phyloP scores from a whole-genome alignment of 73 alveolate genomes.

The Uronychia setigera region DNA sequence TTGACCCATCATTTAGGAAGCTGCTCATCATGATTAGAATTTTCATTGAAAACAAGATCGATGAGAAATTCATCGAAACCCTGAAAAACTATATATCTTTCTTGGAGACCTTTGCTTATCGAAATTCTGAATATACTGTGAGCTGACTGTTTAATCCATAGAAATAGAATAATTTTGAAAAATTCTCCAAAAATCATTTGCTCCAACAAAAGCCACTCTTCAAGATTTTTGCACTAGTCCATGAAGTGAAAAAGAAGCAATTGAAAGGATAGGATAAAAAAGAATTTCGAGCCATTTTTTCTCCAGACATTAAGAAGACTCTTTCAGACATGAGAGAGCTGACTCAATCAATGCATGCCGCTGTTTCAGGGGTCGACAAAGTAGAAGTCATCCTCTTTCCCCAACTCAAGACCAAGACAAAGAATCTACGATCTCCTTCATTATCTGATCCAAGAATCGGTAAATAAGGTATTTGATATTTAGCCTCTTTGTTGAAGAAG shows the following conservation, averaged over 20 bases:
- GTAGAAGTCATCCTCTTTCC: background rate
- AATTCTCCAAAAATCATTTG: no score
- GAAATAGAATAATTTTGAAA: no score
- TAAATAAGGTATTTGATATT: no score
- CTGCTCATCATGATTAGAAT: background rate
- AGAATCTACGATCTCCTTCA: background rate
- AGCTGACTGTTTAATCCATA: no score
- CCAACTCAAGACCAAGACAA: background rate
- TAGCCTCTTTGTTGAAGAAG: background rate
- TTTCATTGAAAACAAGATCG: background rate
- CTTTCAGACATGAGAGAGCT: background rate
- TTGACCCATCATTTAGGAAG: background rate
- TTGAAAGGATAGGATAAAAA: background rate
- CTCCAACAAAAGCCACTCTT: no score
- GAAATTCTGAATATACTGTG: no score
- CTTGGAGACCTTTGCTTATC: background rate
- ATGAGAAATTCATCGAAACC: background rate
- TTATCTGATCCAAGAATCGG: background rate
- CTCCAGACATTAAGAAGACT: background rate
- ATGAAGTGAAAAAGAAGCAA: no score
- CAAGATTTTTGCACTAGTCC: background rate
- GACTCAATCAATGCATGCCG: background rate
- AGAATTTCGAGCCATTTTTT: background rate
- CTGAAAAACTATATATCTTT: background rate
- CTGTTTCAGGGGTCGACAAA: background rate